A percentile compares a stretch with the other conserved stretches of the same genome.
Conservation (phyloP, 768 basidiomycete species). For the Rhodotorula graminis region DNA sequence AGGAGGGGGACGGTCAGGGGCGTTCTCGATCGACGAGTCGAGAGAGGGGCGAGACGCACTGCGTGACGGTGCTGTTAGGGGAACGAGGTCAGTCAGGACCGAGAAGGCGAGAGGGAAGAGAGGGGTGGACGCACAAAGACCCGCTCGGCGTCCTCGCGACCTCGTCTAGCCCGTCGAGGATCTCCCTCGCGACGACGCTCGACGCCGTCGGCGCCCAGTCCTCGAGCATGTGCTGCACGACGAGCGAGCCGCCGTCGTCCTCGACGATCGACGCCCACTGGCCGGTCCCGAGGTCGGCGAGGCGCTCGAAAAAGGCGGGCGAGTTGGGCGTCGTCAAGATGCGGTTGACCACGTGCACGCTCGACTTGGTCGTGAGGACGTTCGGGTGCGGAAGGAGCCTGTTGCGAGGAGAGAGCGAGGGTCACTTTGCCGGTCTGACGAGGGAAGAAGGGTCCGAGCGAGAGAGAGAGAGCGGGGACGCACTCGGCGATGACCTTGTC, state of each 20-base stretch:
- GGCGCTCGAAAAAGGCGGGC: constrained; percentile 15
- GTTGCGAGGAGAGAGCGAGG: too few relatives aligned
- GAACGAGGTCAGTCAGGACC: not conserved
- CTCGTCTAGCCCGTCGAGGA: not conserved
- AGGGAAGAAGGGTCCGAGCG: not conserved
- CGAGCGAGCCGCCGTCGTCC: constrained; percentile 26
- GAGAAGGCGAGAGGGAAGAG: too few relatives aligned
- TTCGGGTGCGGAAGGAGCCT: constrained; percentile 19
- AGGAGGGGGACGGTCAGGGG: too few relatives aligned
- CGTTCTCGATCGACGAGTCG: too few relatives aligned
- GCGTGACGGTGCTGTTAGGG: not conserved
- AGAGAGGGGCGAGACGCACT: not conserved
- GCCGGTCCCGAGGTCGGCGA: constrained; percentile 11
- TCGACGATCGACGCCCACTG: constrained; percentile 16
- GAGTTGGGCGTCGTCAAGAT: constrained; percentile 29
- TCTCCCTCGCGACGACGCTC: constrained; percentile 23
- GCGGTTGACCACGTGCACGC: constrained; percentile 31
- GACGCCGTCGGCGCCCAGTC: constrained; percentile 19
- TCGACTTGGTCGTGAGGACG: constrained; percentile 18
- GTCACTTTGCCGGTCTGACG: not conserved
- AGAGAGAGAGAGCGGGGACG: not conserved
- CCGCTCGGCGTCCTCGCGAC: constrained; percentile 23
- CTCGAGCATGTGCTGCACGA: constrained; percentile 37
- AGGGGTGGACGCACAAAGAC: constrained; percentile 10
- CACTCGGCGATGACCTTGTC: constrained; percentile 25